These are phyloP conservation scores for Rubia yunnanensis DNA, from an alignment of 257 asterid species.

Conservation along the genomic window DNA sequence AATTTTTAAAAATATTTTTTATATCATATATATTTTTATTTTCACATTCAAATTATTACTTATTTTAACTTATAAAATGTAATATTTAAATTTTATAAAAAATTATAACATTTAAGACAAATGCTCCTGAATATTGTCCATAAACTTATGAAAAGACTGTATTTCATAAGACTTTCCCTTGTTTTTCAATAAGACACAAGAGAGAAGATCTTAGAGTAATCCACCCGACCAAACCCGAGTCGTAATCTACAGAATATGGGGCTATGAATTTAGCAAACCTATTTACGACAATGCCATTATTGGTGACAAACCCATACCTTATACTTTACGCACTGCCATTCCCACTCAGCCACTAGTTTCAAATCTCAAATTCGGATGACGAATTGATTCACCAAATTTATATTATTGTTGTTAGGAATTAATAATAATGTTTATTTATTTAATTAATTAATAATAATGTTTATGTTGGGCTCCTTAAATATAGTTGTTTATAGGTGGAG, in stretches of 20 bases:
- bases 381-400: not conserved
- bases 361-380: not conserved
- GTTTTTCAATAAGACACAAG: no score
- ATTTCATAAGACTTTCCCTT: no score
- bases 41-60: no score
- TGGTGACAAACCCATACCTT: not conserved
- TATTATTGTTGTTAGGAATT: no score
- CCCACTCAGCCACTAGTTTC: not conserved
- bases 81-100: no score
- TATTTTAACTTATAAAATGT: no score
- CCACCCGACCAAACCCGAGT: not conserved
- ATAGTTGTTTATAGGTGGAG: not conserved
- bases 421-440: not conserved
- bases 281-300: not conserved
- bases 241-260: not conserved
- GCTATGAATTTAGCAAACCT: not conserved
- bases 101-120: no score
- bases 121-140: no score
- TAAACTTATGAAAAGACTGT: no score
- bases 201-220: not conserved
- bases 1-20: no score
- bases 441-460: not conserved
- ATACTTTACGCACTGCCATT: not conserved
- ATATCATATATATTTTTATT: no score
- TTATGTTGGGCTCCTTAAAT: not conserved